phyloP scores from a whole-genome alignment of 208 protist species.

The Crithidia expoeki region DNA sequence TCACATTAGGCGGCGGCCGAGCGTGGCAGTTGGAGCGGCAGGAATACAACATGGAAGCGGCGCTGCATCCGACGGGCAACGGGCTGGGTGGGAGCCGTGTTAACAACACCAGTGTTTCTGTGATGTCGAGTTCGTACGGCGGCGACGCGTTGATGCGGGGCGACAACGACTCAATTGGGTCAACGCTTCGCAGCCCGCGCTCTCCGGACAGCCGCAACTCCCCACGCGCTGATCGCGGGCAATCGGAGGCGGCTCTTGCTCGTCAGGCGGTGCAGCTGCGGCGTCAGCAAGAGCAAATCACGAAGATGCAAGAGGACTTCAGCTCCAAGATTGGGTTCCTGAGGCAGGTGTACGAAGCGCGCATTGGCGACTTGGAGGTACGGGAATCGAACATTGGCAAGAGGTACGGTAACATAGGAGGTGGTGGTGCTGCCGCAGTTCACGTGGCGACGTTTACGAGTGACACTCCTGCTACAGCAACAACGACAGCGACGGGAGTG shows the following conservation, averaged over 20 bases:
- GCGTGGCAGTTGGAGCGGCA: constrained; percentile 29
- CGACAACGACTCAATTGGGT: constrained; percentile 7
- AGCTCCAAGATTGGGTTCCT: constrained; percentile 86
- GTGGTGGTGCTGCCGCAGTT: neutral
- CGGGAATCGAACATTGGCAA: constrained; percentile 65
- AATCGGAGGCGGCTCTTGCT: constrained; percentile 49
- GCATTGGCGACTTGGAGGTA: constrained; percentile 87
- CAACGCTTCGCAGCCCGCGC: neutral
- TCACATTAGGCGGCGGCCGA: neutral
- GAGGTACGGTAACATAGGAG: constrained; percentile 10
- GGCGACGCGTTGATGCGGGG: neutral
- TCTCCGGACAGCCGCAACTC: constrained; percentile 15
- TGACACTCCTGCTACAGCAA: neutral
- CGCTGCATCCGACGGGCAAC: constrained; percentile 66
- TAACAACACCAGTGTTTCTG: neutral
- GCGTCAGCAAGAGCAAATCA: constrained; percentile 74
- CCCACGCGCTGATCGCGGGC: constrained; percentile 34
- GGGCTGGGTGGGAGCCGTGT: constrained; percentile 12
- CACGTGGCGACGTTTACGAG: neutral
- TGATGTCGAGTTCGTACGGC: neutral
- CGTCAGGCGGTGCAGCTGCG: constrained; percentile 63
- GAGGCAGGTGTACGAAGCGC: constrained; percentile 91
- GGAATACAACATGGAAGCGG: constrained; percentile 50
- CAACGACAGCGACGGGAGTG: neutral
- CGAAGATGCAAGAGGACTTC: constrained; percentile 85